A percentile compares a stretch with the other conserved stretches of the same genome.
Evolutionary conservation across 176 grass and related monocot genomes (phyloP).

Genomic region (Musa troglodytarum): DNA sequence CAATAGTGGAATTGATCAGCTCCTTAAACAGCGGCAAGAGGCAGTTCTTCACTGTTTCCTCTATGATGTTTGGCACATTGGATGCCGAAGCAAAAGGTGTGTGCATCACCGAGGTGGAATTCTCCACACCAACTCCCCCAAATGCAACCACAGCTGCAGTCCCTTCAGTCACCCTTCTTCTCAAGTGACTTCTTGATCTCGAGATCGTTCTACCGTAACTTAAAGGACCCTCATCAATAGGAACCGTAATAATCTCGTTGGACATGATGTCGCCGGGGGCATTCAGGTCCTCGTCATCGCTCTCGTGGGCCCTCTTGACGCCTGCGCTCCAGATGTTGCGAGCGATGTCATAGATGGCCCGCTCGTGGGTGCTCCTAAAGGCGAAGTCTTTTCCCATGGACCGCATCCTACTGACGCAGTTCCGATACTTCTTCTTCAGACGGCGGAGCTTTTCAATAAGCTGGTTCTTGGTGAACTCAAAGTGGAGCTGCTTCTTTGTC

Average conservation of each 20-base stretch:
- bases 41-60: constrained; percentile 33
- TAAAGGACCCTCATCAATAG: neutral
- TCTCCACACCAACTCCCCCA: neutral
- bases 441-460: constrained; percentile 9
- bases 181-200: neutral
- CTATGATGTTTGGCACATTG: neutral
- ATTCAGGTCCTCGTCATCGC: constrained; percentile 2
- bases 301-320: constrained; percentile 37
- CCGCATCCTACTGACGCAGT: constrained; percentile 60
- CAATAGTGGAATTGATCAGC: constrained; percentile 37
- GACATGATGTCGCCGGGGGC: constrained; percentile 21
- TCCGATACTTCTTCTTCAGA: constrained; percentile 15
- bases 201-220: neutral
- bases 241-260: neutral
- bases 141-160: neutral
- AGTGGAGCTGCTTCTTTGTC: constrained; percentile 73
- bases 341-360: constrained; percentile 69
- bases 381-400: constrained; percentile 32
- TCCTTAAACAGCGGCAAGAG: constrained; percentile 64
- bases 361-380: constrained; percentile 67
- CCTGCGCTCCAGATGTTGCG: constrained; percentile 60
- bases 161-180: neutral
- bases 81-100: constrained; percentile 2
- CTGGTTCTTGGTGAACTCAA: too few relatives aligned
- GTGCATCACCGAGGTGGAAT: neutral